Conservation (phyloP, 176 grass and related monocot species). For the Saccharum officinarum region DNA sequence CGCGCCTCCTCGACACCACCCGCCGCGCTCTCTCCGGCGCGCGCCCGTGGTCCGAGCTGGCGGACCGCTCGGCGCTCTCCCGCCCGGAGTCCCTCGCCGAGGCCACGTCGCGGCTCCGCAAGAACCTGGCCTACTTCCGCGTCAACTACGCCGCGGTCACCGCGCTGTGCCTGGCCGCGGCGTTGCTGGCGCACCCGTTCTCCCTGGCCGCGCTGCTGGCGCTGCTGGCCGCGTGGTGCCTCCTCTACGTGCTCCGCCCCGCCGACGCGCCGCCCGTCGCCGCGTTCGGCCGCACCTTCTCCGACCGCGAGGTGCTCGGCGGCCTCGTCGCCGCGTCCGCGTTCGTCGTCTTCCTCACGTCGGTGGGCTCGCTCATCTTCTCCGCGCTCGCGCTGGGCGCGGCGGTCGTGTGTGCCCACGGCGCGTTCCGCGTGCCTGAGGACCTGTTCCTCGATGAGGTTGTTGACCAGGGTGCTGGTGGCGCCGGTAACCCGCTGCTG, state of each 20-base stretch:
- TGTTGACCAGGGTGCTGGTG: neutral
- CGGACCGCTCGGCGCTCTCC: neutral
- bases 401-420: conserved; percentile 56
- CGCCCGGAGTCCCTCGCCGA: conserved; percentile 37
- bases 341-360: conserved; percentile 74
- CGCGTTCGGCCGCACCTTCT: conserved; percentile 57
- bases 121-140: conserved; percentile 83
- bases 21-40: conserved; percentile 39
- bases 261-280: conserved; percentile 45
- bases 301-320: conserved; percentile 51
- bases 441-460: conserved; percentile 61
- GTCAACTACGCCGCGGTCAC: conserved; percentile 71
- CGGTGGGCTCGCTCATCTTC: conserved; percentile 65
- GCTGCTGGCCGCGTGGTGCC: conserved; percentile 55
- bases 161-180: conserved; percentile 39
- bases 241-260: conserved; percentile 68
- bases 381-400: conserved; percentile 60
- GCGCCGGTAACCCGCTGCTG: neutral
- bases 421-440: conserved; percentile 54
- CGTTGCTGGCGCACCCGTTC: conserved; percentile 54
- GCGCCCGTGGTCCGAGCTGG: conserved; percentile 28
- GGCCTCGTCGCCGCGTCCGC: conserved; percentile 49
- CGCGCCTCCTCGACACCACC: conserved; percentile 26
- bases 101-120: conserved; percentile 53
- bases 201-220: conserved; percentile 50